A percentile compares a stretch with the other conserved stretches of the same genome.
phyloP scores from a whole-genome alignment of 2,329 filamentous ascomycete genomes.

The Colletotrichum cuscutae region DNA sequence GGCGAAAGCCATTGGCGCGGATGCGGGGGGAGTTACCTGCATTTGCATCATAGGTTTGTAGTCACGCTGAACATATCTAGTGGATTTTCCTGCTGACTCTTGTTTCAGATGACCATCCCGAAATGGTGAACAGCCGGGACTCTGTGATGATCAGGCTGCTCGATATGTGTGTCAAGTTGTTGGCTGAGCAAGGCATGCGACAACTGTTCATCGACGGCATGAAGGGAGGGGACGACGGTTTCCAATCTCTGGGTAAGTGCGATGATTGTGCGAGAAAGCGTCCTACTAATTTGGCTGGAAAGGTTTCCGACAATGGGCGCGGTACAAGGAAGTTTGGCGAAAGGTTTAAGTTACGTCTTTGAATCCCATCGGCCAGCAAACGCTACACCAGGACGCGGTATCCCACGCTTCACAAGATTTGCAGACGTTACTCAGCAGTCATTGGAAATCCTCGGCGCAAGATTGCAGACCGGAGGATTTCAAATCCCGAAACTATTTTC shows the following conservation, averaged over 20 bases:
- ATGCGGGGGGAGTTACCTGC: constrained; percentile 69
- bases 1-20: constrained; percentile 59
- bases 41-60: constrained; percentile 66
- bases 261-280: neutral
- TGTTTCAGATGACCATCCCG: constrained; percentile 54
- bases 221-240: constrained; percentile 59
- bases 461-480: neutral
- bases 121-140: constrained; percentile 56
- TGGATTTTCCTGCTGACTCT: constrained; percentile 8
- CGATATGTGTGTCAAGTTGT: constrained; percentile 59
- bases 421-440: neutral
- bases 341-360: constrained; percentile 22
- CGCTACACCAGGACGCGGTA: neutral
- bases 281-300: constrained; percentile 10
- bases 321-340: constrained; percentile 65
- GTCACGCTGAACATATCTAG: neutral
- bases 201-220: constrained; percentile 66
- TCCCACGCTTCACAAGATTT: neutral
- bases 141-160: constrained; percentile 64
- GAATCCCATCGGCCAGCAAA: neutral
- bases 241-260: constrained; percentile 62
- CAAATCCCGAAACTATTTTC: neutral
- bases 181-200: constrained; percentile 61
- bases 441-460: neutral
- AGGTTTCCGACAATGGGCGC: constrained; percentile 70